Evolutionary conservation across 1,284 basidiomycete genomes (phyloP).

Genomic region (Takashimella tepidaria): DNA sequence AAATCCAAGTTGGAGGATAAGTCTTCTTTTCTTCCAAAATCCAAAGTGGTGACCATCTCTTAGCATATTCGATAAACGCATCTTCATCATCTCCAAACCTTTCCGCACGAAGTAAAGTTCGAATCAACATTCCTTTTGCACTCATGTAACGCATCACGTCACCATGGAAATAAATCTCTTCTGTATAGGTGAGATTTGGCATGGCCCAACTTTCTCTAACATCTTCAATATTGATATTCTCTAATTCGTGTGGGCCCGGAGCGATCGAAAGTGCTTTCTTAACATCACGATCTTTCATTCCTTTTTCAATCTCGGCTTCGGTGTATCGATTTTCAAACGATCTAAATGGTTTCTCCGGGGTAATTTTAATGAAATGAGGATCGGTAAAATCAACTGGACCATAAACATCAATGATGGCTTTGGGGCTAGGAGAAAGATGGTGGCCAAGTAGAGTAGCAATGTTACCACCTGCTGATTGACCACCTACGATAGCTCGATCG

Average conservation of each 20-base stretch:
- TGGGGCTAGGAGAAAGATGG: slow-evolving; percentile 3
- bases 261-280: slow-evolving; percentile 4
- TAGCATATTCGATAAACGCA: slow-evolving; percentile 8
- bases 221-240: neutral
- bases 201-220: neutral
- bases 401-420: slow-evolving; percentile 4
- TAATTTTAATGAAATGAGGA: neutral
- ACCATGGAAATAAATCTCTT: neutral
- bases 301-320: slow-evolving; percentile 18
- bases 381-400: slow-evolving; percentile 1
- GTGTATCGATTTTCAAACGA: slow-evolving; percentile 1
- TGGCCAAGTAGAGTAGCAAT: slow-evolving; percentile 13
- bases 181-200: neutral
- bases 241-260: neutral
- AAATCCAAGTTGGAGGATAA: slow-evolving; percentile 26
- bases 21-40: slow-evolving; percentile 5
- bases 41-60: slow-evolving; percentile 6
- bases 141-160: neutral
- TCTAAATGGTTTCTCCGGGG: neutral
- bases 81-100: slow-evolving; percentile 9
- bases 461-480: slow-evolving; percentile 31
- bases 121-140: slow-evolving; percentile 1
- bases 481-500: slow-evolving; percentile 22
- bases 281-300: slow-evolving; percentile 6
- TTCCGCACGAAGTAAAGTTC: slow-evolving; percentile 14